phyloP scores from a whole-genome alignment of 805 yeast genomes.

The Metschnikowia lachancei region DNA sequence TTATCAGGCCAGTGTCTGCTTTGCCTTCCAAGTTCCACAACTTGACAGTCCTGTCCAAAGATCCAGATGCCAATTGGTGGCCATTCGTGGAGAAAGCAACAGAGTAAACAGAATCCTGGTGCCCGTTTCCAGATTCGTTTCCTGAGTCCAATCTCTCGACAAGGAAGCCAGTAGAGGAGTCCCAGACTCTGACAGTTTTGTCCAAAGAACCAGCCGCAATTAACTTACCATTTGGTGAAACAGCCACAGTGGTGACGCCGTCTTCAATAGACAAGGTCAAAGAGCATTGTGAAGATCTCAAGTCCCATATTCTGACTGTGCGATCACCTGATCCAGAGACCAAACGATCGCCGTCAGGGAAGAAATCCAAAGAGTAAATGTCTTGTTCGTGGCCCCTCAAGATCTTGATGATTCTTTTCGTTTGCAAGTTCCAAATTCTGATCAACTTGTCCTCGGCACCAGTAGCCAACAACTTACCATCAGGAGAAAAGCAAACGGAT shows the following conservation, averaged over 20 bases:
- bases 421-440: conserved; percentile 92
- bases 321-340: conserved; percentile 97
- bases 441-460: conserved; percentile 90
- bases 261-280: conserved; percentile 89
- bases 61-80: conserved; percentile 88
- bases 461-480: conserved; percentile 85
- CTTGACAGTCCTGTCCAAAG: conserved; percentile 93
- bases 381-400: conserved; percentile 96
- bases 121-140: conserved; percentile 85
- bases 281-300: conserved; percentile 83
- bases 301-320: conserved; percentile 95
- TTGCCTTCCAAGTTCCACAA: conserved; percentile 84
- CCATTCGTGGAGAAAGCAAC: conserved; percentile 93
- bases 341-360: conserved; percentile 89
- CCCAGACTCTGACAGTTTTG: conserved; percentile 96
- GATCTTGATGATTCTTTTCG: conserved; percentile 79
- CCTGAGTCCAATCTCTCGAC: conserved; percentile 92
- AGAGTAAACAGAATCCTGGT: conserved; percentile 91
- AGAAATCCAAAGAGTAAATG: conserved; percentile 90
- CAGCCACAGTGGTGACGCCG: conserved; percentile 97
- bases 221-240: conserved; percentile 88
- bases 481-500: conserved; percentile 95
- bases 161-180: conserved; percentile 83
- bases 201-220: conserved; percentile 97
- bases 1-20: conserved; percentile 27